A percentile compares a stretch with the other conserved stretches of the same genome.
Evolutionary conservation across 1,284 basidiomycete species (phyloP).

Genomic region (Apiotrichum siamense): DNA sequence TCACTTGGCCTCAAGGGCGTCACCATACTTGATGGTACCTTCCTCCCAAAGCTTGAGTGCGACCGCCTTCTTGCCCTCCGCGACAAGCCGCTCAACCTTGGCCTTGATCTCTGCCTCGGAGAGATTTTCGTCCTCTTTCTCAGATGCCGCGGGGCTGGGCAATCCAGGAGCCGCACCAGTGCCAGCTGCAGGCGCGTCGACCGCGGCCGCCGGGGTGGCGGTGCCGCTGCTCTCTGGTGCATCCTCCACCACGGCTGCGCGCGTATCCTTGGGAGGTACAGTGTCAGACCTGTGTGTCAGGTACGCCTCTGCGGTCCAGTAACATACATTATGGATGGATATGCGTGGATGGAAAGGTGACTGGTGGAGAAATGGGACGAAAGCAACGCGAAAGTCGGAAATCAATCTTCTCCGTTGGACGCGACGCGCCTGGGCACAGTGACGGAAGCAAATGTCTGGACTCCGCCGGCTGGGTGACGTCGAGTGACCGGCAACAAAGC

Average conservation of each 20-base stretch:
- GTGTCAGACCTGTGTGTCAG: neutral
- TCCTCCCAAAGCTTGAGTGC: slow-evolving; percentile 80
- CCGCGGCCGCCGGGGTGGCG: no score
- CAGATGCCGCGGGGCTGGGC: no score
- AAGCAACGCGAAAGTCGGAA: neutral
- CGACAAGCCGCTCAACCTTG: slow-evolving; percentile 33
- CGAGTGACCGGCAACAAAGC: no score
- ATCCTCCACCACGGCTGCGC: neutral
- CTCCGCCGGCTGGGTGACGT: neutral
- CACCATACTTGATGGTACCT: slow-evolving; percentile 74
- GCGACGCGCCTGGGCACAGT: neutral
- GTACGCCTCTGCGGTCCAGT: neutral
- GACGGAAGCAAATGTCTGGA: neutral
- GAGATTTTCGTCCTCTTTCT: neutral
- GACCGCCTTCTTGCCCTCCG: slow-evolving; percentile 57
- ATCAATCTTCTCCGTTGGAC: neutral
- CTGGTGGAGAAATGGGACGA: no score
- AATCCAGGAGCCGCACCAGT: no score
- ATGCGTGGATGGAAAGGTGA: no score
- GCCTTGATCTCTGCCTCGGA: slow-evolving; percentile 9
- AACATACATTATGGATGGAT: neutral
- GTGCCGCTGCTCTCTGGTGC: no score
- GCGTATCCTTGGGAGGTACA: neutral
- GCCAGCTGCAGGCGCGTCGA: no score
- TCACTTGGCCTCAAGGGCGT: slow-evolving; percentile 73